A percentile compares a stretch with the other conserved stretches of the same genome.
These are phyloP conservation scores for Tagetes erecta DNA, from an alignment of 129 eudicot genomes.

Conservation along the genomic window DNA sequence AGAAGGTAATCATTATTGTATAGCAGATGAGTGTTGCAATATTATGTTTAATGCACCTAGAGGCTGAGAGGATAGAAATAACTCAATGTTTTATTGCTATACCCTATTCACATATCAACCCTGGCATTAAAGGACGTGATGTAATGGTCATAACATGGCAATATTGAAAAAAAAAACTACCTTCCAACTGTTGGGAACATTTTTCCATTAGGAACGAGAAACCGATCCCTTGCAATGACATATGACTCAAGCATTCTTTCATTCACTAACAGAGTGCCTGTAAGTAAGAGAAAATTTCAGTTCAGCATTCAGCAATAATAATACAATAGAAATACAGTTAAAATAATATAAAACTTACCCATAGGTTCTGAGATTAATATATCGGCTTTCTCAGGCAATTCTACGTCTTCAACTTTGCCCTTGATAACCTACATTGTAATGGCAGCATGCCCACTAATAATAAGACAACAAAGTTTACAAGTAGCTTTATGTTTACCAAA, in stretches of 20 bases:
- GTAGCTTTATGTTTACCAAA: slow-evolving; percentile 1
- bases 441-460: slow-evolving; percentile 13
- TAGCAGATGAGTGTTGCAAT: not conserved
- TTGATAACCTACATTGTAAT: slow-evolving; percentile 61
- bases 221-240: slow-evolving; percentile 96
- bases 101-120: not conserved
- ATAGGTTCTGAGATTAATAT: slow-evolving; percentile 97
- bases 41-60: not conserved
- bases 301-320: slow-evolving; percentile 1
- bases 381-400: slow-evolving; percentile 95
- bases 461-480: slow-evolving; percentile 19
- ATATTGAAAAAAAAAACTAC: slow-evolving; percentile 35
- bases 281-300: slow-evolving; percentile 3
- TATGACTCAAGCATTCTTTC: slow-evolving; percentile 98
- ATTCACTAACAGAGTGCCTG: slow-evolving; percentile 86
- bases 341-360: slow-evolving; percentile 59
- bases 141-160: slow-evolving; percentile 2
- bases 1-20: not conserved
- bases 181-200: slow-evolving; percentile 96
- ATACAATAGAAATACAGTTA: slow-evolving; percentile 1
- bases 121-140: not conserved
- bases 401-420: slow-evolving; percentile 98
- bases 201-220: slow-evolving; percentile 91
- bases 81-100: not conserved
- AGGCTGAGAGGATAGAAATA: not conserved